Base-by-base conservation (phyloP, 495 filamentous ascomycete genomes). In the Penicillium flavigenum region DNA sequence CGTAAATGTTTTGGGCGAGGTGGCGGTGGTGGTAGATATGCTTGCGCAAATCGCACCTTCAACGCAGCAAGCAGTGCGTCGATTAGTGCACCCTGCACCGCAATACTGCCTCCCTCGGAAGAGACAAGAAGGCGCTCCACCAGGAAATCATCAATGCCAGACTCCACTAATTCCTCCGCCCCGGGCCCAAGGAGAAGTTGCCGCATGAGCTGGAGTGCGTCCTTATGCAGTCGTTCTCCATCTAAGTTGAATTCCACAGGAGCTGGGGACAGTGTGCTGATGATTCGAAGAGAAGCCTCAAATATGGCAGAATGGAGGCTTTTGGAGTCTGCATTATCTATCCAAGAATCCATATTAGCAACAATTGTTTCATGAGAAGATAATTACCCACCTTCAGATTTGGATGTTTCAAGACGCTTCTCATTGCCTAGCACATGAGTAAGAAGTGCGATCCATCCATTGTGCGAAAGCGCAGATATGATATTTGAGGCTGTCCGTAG, bases 171-270 rank as follows among this genome's bases (percentile, higher is more conserved):
- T 12, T 81, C 75, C 50, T 83, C 76, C 24, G 87, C 81, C 58
- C 85, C 87, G 4, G 87, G 88, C 17, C 87, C 88, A 10, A 88
- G 69, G 16, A 93, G 80, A 53, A 96, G 83, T 61, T 89, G 87
- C 51, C 88, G 88, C 59, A 95, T 78, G 22, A 90, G 80, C 10
- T 83, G 79, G 32, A 95, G 75, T 5, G 91, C 82, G 38, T 78
- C 83, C 57, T 87, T 85, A 63, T 90, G 87, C 14, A 96, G 49
- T 48, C 61, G 69, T 49, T 77, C 70, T 43, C 71, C 67, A 34
- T 78, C 76, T 0, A 57, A 14, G 36, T 31, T 60, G 11, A 53
- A 22, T n/a, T 69, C 42, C 19, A 38, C 47, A 14, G 51, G 29
- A 20, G 47, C 44, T 6, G 58, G 48, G 1, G 26, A 51, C 47